These are phyloP conservation scores for Coniferiporia weirii DNA, from an alignment of 1,284 basidiomycete species.

Conservation along the genomic window DNA sequence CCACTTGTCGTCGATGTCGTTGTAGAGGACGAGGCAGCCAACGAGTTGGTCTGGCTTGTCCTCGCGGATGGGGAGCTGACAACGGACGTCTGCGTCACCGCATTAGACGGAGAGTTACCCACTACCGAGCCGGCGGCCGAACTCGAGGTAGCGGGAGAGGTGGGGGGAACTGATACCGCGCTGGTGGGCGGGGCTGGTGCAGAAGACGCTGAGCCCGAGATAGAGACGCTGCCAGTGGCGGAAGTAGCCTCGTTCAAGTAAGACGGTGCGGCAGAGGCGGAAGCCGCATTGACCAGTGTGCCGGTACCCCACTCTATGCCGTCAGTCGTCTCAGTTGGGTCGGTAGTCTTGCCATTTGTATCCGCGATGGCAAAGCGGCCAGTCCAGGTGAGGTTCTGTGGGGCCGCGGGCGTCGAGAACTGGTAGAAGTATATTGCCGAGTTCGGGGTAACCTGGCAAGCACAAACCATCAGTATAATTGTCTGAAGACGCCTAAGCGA, in stretches of 20 bases:
- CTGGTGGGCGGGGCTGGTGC: background rate
- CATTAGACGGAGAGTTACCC: background rate
- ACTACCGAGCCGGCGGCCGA: background rate
- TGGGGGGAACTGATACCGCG: conserved; percentile 49
- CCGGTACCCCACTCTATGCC: conserved; percentile 70
- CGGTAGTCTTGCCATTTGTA: conserved; percentile 39
- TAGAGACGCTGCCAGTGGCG: conserved; percentile 25
- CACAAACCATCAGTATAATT: background rate
- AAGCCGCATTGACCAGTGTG: conserved; percentile 41
- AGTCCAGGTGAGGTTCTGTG: conserved; percentile 59
- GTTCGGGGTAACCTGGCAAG: conserved; percentile 55
- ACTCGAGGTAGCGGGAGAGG: conserved; percentile 30
- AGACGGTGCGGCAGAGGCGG: conserved; percentile 27
- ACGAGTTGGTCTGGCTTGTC: no score
- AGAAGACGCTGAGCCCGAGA: background rate
- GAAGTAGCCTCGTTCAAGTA: conserved; percentile 31
- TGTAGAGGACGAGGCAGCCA: background rate
- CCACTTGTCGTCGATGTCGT: conserved; percentile 3
- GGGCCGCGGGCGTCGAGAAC: conserved; percentile 42
- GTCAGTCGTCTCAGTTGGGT: conserved; percentile 51
- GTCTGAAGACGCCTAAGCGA: background rate
- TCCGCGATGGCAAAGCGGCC: conserved; percentile 76
- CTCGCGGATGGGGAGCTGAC: background rate
- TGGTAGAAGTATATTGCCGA: conserved; percentile 79
- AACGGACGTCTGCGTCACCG: background rate